Percentiles rank a stretch among this genome's conserved stretches.
These are phyloP conservation scores for Pleurotus tuoliensis DNA, from an alignment of 768 basidiomycete genomes.

Conservation along the genomic window DNA sequence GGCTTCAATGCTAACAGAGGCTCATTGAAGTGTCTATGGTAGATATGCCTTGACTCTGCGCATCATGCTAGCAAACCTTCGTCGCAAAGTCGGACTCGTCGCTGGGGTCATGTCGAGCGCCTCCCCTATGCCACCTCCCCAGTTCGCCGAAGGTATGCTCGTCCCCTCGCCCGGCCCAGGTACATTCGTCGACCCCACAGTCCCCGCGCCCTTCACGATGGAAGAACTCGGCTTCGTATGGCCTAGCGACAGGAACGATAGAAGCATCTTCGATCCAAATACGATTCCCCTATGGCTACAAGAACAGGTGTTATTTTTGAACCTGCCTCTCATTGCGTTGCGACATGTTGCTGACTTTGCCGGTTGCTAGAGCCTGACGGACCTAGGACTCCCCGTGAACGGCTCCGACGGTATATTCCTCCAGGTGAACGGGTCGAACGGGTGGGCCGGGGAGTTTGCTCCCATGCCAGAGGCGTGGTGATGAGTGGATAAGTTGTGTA, in stretches of 20 bases:
- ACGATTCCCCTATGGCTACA: conserved; percentile 90
- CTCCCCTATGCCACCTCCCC: conserved; percentile 49
- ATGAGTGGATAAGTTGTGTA: conserved; percentile 17
- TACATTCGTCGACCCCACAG: conserved; percentile 42
- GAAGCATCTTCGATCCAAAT: conserved; percentile 69
- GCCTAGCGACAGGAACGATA: conserved; percentile 57
- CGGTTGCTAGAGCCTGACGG: conserved; percentile 65
- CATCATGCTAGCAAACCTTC: conserved; percentile 89
- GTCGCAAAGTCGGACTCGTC: conserved; percentile 77
- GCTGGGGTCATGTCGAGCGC: conserved; percentile 44
- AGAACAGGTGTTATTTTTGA: conserved; percentile 57
- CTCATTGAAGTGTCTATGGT: not conserved
- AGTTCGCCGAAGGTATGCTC: conserved; percentile 54
- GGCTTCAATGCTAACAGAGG: no score
- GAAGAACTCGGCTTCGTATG: conserved; percentile 82
- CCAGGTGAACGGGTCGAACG: conserved; percentile 63
- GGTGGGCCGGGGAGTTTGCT: conserved; percentile 74
- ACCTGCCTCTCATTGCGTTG: not conserved
- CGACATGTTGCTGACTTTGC: not conserved
- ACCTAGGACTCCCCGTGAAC: conserved; percentile 88
- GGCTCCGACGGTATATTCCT: conserved; percentile 91
- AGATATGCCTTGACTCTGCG: conserved; percentile 89
- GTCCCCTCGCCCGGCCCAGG: conserved; percentile 37
- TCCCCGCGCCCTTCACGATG: conserved; percentile 70
- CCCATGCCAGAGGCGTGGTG: conserved; percentile 85